Conservation (phyloP, 2,329 filamentous ascomycete species). For the Cladobotryum mycophilum region DNA sequence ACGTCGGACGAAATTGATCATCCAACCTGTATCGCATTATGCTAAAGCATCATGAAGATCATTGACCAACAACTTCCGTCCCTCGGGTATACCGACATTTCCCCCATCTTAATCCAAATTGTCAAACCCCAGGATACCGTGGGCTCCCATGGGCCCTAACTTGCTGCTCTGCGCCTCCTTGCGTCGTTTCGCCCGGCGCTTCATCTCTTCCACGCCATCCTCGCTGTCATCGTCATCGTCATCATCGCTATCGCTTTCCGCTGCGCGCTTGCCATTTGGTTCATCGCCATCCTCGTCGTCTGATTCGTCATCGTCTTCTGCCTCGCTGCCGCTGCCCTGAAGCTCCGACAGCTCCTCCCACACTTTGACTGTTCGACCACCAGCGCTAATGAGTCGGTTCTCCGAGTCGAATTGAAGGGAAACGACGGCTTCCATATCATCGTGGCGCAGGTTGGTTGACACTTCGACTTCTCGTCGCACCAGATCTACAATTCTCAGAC, state of each 20-base stretch:
- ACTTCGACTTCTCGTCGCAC: constrained; percentile 65
- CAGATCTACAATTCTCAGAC: constrained; percentile 69
- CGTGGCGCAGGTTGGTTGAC: constrained; percentile 59
- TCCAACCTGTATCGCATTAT: background rate
- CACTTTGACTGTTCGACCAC: constrained; percentile 79
- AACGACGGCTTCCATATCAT: constrained; percentile 81
- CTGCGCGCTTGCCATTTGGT: background rate
- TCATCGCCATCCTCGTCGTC: constrained; percentile 31
- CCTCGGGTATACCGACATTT: background rate
- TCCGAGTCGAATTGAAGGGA: constrained; percentile 77
- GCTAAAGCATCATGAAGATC: background rate
- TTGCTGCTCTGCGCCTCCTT: constrained; percentile 37
- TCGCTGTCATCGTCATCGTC: constrained; percentile 29
- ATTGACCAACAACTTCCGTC: background rate
- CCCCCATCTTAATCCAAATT: constrained; percentile 34
- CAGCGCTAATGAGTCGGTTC: constrained; percentile 82
- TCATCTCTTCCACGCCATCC: constrained; percentile 31
- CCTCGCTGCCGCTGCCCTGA: constrained; percentile 43
- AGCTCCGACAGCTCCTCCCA: constrained; percentile 74
- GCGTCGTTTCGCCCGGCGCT: constrained; percentile 39
- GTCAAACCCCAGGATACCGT: constrained; percentile 46
- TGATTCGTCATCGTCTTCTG: constrained; percentile 40
- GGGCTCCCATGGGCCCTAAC: constrained; percentile 44
- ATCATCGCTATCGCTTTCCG: constrained; percentile 21
- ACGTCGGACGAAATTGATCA: too few species aligned